These are phyloP conservation scores for Kwoniella bestiolae DNA, from an alignment of 768 basidiomycete genomes.

Conservation along the genomic window DNA sequence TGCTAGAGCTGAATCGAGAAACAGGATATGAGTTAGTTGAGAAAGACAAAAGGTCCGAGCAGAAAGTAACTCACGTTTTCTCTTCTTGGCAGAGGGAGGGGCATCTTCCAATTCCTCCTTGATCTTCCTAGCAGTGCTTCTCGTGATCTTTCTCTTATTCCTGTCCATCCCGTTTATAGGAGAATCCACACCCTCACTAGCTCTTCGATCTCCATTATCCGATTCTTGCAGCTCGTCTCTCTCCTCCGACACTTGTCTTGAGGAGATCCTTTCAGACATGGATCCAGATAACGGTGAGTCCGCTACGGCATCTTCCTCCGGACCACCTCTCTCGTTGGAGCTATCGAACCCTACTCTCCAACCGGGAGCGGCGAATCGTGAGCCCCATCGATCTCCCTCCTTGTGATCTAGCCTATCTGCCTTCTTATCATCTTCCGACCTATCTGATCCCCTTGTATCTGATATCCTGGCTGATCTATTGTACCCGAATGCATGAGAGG, in stretches of 20 bases:
- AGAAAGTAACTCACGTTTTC: constrained; percentile 37
- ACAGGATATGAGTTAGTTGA: neutral
- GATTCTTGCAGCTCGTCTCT: constrained; percentile 22
- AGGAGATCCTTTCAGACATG: constrained; percentile 8
- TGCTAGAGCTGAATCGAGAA: constrained; percentile 20
- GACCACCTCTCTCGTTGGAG: constrained; percentile 35
- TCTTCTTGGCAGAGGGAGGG: constrained; percentile 35
- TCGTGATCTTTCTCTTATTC: constrained; percentile 17
- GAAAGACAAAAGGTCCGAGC: neutral
- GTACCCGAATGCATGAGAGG: constrained; percentile 29
- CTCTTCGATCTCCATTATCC: constrained; percentile 18
- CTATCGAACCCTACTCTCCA: constrained; percentile 40
- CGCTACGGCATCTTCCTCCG: constrained; percentile 31
- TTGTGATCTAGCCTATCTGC: constrained; percentile 15
- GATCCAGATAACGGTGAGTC: constrained; percentile 20
- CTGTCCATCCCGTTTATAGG: constrained; percentile 1
- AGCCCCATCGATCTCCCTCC: constrained; percentile 10
- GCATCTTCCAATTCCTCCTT: constrained; percentile 35
- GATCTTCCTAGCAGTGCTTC: constrained; percentile 21
- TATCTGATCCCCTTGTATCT: constrained; percentile 37
- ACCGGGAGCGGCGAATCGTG: constrained; percentile 17
- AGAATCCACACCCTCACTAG: constrained; percentile 20
- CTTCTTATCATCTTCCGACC: constrained; percentile 27
- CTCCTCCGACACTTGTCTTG: constrained; percentile 17
- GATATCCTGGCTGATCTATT: constrained; percentile 40